Conservation (phyloP, 2,329 filamentous ascomycete species). For the Penicillium vulpinum region DNA sequence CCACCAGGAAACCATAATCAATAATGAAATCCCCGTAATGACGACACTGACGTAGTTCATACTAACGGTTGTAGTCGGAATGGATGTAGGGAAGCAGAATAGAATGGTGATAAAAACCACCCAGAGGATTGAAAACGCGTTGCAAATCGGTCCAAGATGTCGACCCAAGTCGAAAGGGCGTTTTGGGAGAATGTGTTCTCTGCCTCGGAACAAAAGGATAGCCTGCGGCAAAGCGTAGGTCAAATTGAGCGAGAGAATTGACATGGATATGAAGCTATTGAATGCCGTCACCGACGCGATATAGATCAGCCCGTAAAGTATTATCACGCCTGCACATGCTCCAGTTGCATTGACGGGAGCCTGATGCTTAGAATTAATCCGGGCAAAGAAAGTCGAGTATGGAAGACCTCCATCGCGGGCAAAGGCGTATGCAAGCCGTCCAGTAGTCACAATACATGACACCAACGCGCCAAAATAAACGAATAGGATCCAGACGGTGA, state of each 20-base stretch:
- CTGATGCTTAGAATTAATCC: conserved; percentile 10
- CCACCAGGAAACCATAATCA: conserved; percentile 5
- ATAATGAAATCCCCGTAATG: conserved; percentile 31
- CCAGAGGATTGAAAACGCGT: conserved; percentile 48
- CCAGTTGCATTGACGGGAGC: conserved; percentile 46
- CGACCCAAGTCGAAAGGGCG: conserved; percentile 35
- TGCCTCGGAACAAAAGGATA: conserved; percentile 42
- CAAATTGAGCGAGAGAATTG: conserved; percentile 37
- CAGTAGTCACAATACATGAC: conserved; percentile 11
- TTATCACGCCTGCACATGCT: conserved; percentile 46
- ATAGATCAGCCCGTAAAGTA: conserved; percentile 40
- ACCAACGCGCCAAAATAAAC: conserved; percentile 44
- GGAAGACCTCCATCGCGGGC: conserved; percentile 17
- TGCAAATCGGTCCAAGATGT: conserved; percentile 37
- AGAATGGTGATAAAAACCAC: conserved; percentile 48
- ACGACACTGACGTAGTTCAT: conserved; percentile 54
- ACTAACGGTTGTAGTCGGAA: conserved; percentile 45
- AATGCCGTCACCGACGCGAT: conserved; percentile 41
- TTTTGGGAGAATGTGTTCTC: conserved; percentile 24
- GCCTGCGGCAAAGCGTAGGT: conserved; percentile 48
- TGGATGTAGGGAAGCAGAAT: conserved; percentile 46
- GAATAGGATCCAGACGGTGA: conserved; percentile 27
- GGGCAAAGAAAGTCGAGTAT: conserved; percentile 17
- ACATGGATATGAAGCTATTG: conserved; percentile 43
- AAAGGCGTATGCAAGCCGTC: conserved; percentile 15